phyloP scores from a whole-genome alignment of 1,139 yeast species.

The Taphrina confusa region DNA sequence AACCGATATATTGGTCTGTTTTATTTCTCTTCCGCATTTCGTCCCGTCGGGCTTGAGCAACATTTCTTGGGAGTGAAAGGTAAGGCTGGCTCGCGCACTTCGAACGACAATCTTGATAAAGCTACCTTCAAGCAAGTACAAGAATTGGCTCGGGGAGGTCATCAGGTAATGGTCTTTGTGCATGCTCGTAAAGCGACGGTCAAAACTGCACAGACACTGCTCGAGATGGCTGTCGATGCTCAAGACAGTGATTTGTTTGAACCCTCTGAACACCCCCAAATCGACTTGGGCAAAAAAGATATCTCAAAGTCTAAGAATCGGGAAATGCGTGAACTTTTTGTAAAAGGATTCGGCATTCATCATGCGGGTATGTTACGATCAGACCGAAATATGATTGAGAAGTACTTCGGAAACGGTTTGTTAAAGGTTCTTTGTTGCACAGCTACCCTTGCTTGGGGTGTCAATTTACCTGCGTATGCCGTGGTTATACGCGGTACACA shows the following conservation, averaged over 20 bases:
- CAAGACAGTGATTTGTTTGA: conserved; percentile 61
- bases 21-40: conserved; percentile 85
- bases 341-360: conserved; percentile 85
- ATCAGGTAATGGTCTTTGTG: conserved; percentile 95
- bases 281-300: conserved; percentile 61
- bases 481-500: conserved; percentile 96
- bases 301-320: conserved; percentile 72
- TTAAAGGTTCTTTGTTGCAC: conserved; percentile 92
- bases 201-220: conserved; percentile 73
- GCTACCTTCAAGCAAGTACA: conserved; percentile 75
- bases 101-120: conserved; percentile 74
- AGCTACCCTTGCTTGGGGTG: conserved; percentile 99
- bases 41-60: conserved; percentile 93
- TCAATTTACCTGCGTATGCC: conserved; percentile 95
- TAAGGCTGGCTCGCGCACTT: conserved; percentile 70
- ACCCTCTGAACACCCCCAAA: conserved; percentile 55
- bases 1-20: conserved; percentile 88
- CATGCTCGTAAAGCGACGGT: conserved; percentile 93
- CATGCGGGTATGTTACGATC: conserved; percentile 96
- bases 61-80: conserved; percentile 85
- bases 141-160: conserved; percentile 66
- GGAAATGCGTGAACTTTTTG: conserved; percentile 79
- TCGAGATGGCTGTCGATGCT: conserved; percentile 64
- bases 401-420: conserved; percentile 80
- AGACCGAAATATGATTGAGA: conserved; percentile 87